Evolutionary conservation across 2,329 filamentous ascomycete species (phyloP).

Genomic region (Aspergillus viridinutans): DNA sequence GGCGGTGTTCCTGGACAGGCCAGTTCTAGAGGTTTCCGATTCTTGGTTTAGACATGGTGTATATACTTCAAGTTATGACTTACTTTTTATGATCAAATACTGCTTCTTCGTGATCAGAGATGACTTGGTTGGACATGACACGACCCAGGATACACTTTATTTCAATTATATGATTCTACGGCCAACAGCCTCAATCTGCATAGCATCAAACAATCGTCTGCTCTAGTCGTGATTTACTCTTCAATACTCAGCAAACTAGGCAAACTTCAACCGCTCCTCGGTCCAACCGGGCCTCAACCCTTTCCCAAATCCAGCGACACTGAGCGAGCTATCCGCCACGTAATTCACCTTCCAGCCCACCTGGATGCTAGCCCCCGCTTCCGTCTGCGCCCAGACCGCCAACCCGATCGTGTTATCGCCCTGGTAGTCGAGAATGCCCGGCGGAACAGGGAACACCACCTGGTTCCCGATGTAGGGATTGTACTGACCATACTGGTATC

Average conservation of each 20-base stretch:
- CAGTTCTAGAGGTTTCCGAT: constrained; percentile 61
- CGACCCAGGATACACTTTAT: neutral
- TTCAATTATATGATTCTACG: neutral
- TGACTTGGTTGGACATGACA: neutral
- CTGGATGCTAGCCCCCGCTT: constrained; percentile 48
- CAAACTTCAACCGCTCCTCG: constrained; percentile 34
- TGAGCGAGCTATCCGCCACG: constrained; percentile 51
- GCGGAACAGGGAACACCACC: constrained; percentile 56
- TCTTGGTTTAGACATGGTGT: constrained; percentile 48
- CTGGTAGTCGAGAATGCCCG: constrained; percentile 55
- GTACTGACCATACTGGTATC: constrained; percentile 60
- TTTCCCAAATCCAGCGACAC: constrained; percentile 45
- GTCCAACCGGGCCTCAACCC: constrained; percentile 52
- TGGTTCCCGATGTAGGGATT: constrained; percentile 60
- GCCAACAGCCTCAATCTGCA: neutral
- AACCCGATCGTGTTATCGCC: constrained; percentile 57
- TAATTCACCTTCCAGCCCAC: constrained; percentile 54
- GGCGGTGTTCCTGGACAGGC: constrained; percentile 50
- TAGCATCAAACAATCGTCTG: neutral
- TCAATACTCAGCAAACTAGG: constrained; percentile 5
- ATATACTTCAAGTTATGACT: neutral
- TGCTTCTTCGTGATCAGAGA: neutral
- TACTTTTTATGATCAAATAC: neutral
- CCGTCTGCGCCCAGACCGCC: constrained; percentile 57
- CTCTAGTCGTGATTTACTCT: neutral